Evolutionary conservation across 2,329 filamentous ascomycete genomes (phyloP).

Genomic region (Hymenoscyphus occultus): DNA sequence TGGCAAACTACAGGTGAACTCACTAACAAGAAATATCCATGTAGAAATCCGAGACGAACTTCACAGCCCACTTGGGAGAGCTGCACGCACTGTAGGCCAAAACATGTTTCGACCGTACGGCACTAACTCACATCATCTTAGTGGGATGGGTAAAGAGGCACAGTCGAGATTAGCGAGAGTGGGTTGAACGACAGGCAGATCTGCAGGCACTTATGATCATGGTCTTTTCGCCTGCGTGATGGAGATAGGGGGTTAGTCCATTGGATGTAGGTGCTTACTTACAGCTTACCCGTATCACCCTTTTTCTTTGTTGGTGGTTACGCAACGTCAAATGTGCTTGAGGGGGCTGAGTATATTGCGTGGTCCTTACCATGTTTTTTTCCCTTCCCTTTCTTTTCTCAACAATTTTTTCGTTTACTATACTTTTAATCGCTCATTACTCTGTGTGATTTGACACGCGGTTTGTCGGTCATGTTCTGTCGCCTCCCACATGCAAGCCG

Average conservation of each 20-base stretch:
- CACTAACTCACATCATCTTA: slow-evolving; percentile 1
- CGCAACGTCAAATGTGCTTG: slow-evolving; percentile 3
- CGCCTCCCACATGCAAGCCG: not conserved
- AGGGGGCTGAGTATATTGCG: slow-evolving; percentile 10
- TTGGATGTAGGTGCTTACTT: not conserved
- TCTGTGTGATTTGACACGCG: not conserved
- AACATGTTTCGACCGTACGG: slow-evolving; percentile 6
- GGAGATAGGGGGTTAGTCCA: slow-evolving; percentile 7
- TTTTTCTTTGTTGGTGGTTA: not conserved
- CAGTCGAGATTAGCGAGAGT: slow-evolving; percentile 9
- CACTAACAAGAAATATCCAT: too few relatives aligned
- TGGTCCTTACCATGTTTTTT: not conserved
- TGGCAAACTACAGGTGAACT: not conserved
- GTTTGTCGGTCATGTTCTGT: not conserved
- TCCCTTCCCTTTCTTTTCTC: not conserved
- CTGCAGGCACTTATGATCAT: not conserved
- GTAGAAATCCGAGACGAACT: not conserved
- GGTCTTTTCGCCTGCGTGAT: not conserved
- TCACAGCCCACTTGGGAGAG: not conserved
- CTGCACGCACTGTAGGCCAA: not conserved
- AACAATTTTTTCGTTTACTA: not conserved
- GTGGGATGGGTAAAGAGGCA: not conserved
- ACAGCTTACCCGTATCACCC: not conserved
- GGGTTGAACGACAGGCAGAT: slow-evolving; percentile 11
- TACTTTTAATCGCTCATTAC: not conserved